Percentiles rank a stretch among this genome's conserved stretches.
Evolutionary conservation across 169 alveolate genomes (phyloP).

Genomic region (Plasmodium malariae): DNA sequence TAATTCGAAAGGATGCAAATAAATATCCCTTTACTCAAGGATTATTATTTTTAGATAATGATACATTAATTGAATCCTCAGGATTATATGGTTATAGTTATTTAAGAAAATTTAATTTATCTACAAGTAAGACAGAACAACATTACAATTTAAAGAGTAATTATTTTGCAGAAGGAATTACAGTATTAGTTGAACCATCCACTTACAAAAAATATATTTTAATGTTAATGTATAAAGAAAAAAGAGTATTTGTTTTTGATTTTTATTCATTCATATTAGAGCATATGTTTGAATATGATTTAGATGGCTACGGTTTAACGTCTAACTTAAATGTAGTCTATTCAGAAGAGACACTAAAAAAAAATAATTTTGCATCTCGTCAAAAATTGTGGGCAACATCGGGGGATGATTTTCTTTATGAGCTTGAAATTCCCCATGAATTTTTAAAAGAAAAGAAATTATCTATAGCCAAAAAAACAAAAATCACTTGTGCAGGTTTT

Average conservation of each 20-base stretch:
- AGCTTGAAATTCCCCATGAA: constrained; percentile 69
- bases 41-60: constrained; percentile 50
- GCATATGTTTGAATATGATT: constrained; percentile 26
- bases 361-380: constrained; percentile 35
- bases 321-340: constrained; percentile 71
- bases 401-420: constrained; percentile 76
- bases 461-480: constrained; percentile 3
- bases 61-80: constrained; percentile 71
- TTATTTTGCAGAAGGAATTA: constrained; percentile 80
- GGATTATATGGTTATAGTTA: constrained; percentile 75
- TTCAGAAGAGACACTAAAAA: constrained; percentile 10
- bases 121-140: constrained; percentile 65
- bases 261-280: constrained; percentile 62
- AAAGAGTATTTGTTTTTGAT: constrained; percentile 74
- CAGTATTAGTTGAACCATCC: constrained; percentile 80
- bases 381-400: constrained; percentile 81
- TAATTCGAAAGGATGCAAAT: background rate
- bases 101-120: constrained; percentile 69
- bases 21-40: constrained; percentile 82
- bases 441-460: constrained; percentile 43
- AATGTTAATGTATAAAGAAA: constrained; percentile 78
- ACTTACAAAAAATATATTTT: constrained; percentile 75
- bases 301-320: constrained; percentile 81
- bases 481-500: constrained; percentile 77
- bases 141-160: constrained; percentile 32